Conservation (phyloP, 129 eudicot genomes). For the Lonicera japonica region DNA sequence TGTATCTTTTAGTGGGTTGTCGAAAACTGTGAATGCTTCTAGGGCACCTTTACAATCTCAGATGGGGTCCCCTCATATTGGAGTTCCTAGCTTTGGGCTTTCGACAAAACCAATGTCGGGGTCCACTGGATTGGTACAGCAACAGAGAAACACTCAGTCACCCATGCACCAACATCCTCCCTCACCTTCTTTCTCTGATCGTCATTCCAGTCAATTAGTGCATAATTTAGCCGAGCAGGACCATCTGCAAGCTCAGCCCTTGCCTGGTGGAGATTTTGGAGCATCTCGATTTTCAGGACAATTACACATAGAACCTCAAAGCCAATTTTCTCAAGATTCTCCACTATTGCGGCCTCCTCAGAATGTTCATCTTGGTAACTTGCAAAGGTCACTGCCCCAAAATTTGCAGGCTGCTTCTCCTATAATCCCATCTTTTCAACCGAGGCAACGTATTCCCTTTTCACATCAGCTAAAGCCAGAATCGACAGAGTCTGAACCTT, state of each 20-base stretch:
- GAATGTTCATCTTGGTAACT: slow-evolving; percentile 18
- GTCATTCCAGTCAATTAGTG: slow-evolving; percentile 20
- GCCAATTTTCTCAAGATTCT: slow-evolving; percentile 34
- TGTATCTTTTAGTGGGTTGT: slow-evolving; percentile 25
- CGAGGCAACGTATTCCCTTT: slow-evolving; percentile 30
- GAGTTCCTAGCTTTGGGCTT: slow-evolving; percentile 17
- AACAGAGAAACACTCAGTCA: slow-evolving; percentile 29
- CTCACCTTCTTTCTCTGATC: slow-evolving; percentile 27
- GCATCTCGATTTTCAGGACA: slow-evolving; percentile 30
- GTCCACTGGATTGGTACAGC: slow-evolving; percentile 21
- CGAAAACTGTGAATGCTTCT: slow-evolving; percentile 25
- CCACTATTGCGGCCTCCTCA: slow-evolving; percentile 22
- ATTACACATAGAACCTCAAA: no score
- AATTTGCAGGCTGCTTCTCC: slow-evolving; percentile 22
- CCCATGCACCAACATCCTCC: slow-evolving; percentile 37
- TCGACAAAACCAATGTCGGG: slow-evolving; percentile 24
- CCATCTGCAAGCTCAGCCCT: slow-evolving; percentile 7
- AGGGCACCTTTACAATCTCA: slow-evolving; percentile 38
- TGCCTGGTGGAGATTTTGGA: slow-evolving; percentile 36
- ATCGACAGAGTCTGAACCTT: slow-evolving; percentile 25
- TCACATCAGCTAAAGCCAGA: slow-evolving; percentile 31
- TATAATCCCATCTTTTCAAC: slow-evolving; percentile 30
- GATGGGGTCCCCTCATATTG: slow-evolving; percentile 20
- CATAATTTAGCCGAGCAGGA: slow-evolving; percentile 35
- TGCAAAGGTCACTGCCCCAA: slow-evolving; percentile 31